phyloP scores from a whole-genome alignment of 208 protist species.

The Trypanosoma caninum region DNA sequence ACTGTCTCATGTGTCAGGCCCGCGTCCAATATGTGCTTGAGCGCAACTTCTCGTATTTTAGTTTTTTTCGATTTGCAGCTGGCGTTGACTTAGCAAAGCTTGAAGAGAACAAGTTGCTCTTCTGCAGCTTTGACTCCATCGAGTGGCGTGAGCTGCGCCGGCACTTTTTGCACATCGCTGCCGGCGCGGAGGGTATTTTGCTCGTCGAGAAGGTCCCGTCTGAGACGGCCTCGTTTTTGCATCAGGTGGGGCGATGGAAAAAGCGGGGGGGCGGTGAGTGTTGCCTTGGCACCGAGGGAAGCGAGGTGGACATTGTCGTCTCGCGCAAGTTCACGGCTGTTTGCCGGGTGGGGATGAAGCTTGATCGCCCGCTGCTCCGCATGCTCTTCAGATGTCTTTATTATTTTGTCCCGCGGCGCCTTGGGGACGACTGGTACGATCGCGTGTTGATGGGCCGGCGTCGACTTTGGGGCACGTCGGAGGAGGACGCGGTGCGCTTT shows the following conservation, averaged over 20 bases:
- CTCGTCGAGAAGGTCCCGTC: conserved; percentile 76
- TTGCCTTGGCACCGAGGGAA: neutral
- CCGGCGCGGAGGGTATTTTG: conserved; percentile 50
- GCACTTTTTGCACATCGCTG: conserved; percentile 25
- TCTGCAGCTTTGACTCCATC: conserved; percentile 50
- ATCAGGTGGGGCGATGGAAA: neutral
- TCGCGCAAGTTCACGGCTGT: conserved; percentile 67
- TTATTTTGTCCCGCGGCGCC: conserved; percentile 32
- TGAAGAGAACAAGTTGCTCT: conserved; percentile 60
- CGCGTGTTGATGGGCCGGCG: conserved; percentile 45
- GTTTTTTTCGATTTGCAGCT: conserved; percentile 32
- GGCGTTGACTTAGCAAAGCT: conserved; percentile 28
- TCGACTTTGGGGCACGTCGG: conserved; percentile 72
- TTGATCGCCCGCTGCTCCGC: conserved; percentile 58
- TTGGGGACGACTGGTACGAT: conserved; percentile 63
- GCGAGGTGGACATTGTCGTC: conserved; percentile 60
- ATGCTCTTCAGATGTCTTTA: conserved; percentile 37
- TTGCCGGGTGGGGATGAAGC: conserved; percentile 78
- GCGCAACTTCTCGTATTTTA: conserved; percentile 85
- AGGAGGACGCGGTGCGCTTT: conserved; percentile 62
- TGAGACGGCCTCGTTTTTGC: conserved; percentile 37
- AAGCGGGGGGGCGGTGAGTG: neutral
- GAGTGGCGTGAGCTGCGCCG: conserved; percentile 50
- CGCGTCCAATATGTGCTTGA: conserved; percentile 69
- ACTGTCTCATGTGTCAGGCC: conserved; percentile 71